These are phyloP conservation scores for Neonectria punicea DNA, from an alignment of 2,329 filamentous ascomycete genomes.

Conservation along the genomic window DNA sequence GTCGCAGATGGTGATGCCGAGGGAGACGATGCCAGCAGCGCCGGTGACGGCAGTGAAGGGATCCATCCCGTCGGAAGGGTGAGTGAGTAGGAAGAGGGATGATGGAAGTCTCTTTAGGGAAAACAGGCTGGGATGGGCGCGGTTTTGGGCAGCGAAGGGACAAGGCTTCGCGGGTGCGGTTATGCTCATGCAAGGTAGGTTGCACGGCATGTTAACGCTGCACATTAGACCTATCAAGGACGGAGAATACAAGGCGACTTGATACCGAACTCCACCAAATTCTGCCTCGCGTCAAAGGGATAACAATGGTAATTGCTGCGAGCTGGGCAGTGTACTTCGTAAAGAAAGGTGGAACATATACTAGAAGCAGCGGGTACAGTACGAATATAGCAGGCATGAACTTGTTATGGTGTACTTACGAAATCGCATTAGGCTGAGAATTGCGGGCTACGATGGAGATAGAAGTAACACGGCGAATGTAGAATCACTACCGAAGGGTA, in stretches of 20 bases:
- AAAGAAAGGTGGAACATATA: too few relatives aligned
- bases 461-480: neutral
- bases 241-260: neutral
- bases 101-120: too few relatives aligned
- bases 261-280: neutral
- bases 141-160: neutral
- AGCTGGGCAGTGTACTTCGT: too few relatives aligned
- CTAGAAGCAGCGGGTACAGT: neutral
- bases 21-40: neutral
- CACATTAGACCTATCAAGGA: neutral
- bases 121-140: neutral
- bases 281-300: neutral
- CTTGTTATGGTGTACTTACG: too few relatives aligned
- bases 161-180: neutral
- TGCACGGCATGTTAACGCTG: neutral
- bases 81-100: neutral
- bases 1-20: constrained; percentile 9
- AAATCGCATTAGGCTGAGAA: too few relatives aligned
- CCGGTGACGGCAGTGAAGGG: constrained; percentile 1
- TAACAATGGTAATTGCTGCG: too few relatives aligned
- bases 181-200: neutral
- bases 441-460: too few relatives aligned
- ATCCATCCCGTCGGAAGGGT: neutral
- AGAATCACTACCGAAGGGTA: neutral
- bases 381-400: neutral